A percentile compares a stretch with the other conserved stretches of the same genome.
These are phyloP conservation scores for Salix koriyanagi DNA, from an alignment of 345 rosid genomes.

Conservation along the genomic window DNA sequence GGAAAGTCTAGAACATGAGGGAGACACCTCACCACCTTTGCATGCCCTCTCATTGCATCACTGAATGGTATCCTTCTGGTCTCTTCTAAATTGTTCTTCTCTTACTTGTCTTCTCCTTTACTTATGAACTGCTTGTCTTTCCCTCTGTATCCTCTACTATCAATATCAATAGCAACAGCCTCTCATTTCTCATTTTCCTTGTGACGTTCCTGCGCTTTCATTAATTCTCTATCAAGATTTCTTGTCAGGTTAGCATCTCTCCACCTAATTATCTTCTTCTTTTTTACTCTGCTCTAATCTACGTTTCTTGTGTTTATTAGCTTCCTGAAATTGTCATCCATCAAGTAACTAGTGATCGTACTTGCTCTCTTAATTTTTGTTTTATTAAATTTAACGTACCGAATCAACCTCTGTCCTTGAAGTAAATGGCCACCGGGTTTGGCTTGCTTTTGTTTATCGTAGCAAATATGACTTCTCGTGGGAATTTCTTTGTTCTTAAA, in stretches of 20 bases:
- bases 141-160: not conserved
- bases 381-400: not conserved
- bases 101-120: not conserved
- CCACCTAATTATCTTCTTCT: not conserved
- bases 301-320: not conserved
- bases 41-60: not conserved
- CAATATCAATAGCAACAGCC: not conserved
- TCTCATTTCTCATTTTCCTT: not conserved
- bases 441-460: not conserved
- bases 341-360: not conserved
- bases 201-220: not conserved
- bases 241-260: not conserved
- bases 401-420: not conserved
- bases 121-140: not conserved
- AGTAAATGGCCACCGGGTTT: not conserved
- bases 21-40: not conserved
- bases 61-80: not conserved
- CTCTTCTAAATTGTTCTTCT: not conserved
- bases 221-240: not conserved
- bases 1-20: constrained; percentile 46
- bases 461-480: not conserved
- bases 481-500: not conserved
- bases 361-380: not conserved
- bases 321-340: not conserved
- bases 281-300: too few relatives aligned